Conservation (phyloP, 2,329 filamentous ascomycete genomes). For the Fusarium caatingaense region DNA sequence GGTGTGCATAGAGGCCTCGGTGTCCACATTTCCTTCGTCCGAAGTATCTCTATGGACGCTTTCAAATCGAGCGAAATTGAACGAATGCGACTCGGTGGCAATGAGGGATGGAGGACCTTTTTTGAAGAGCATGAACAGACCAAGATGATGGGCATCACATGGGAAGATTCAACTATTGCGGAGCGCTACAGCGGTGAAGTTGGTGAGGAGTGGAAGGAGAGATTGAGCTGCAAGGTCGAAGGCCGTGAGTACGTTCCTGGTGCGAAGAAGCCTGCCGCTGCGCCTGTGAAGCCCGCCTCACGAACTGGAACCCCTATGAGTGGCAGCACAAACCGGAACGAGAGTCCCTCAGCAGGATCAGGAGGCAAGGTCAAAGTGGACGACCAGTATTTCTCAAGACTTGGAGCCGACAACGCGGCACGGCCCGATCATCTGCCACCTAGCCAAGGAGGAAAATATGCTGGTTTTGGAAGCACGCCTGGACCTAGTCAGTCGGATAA, state of each 20-base stretch:
- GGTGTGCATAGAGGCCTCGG: conserved; percentile 94
- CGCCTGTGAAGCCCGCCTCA: conserved; percentile 49
- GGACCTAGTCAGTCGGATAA: conserved; percentile 60
- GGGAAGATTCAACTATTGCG: conserved; percentile 89
- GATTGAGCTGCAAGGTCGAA: conserved; percentile 87
- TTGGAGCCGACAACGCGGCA: conserved; percentile 85
- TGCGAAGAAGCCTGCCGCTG: conserved; percentile 63
- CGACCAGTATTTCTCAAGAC: conserved; percentile 88
- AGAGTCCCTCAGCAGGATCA: conserved; percentile 52
- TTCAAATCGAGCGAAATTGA: conserved; percentile 95
- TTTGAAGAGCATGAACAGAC: conserved; percentile 80
- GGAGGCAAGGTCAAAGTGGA: conserved; percentile 72
- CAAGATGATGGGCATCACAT: conserved; percentile 74
- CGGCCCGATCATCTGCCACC: conserved; percentile 81
- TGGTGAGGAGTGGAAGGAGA: conserved; percentile 95
- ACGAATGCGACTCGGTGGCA: conserved; percentile 93
- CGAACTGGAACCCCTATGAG: conserved; percentile 57
- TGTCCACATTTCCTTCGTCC: conserved; percentile 98
- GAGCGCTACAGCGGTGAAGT: conserved; percentile 91
- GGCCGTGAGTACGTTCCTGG: conserved; percentile 85
- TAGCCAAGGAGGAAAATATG: conserved; percentile 91
- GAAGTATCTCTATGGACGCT: conserved; percentile 97
- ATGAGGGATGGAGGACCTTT: conserved; percentile 86
- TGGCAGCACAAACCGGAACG: conserved; percentile 53
- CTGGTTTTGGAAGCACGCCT: conserved; percentile 86